Evolutionary conservation across 371 early-diverging fungal species (phyloP), one percentile per base, ranked within the genome.

Genomic region (Lichtheimia ornata): DNA sequence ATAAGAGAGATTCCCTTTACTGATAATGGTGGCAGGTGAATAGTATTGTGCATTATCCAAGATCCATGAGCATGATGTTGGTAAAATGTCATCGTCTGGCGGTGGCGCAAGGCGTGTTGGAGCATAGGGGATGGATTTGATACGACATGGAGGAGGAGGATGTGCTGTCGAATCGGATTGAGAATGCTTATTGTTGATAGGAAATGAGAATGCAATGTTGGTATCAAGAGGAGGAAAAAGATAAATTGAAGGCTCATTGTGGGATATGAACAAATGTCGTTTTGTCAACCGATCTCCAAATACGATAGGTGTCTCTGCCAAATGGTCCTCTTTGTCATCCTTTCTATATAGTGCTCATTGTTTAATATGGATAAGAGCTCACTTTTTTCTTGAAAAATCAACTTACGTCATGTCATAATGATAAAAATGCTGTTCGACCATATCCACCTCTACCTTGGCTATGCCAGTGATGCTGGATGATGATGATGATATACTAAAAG

Each of bases 401-500:
- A 22, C 47, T 18, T 47, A 18, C 47, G 22, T 47, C 22, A 22
- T 47, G 17, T 47, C 47, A 22, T 47, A 47, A 22, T 56, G 66
- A 49, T 74, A 74, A 24, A 74, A 22, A 20, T 69, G 68, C 56
- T 74, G 72, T 63, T 74, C 72, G 7, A 74, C 59, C 15, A 71
- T 65, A 51, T 74, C 72, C 24, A 71, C 65, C 43, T 62, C 41
- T 7, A 74, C 61, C 43, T 61, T 63, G 20, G 61, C 53, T 15
- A 74, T 63, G 13, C 57, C 55, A 12, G 53, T 35, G 14, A 35
- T 22, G 4, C 27, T 20, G 6, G 50, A 59, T 20, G 54, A 13
- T 15, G 35, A 18, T 27, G 54, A 40, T 15, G 54, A 54, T 7
- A 42, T 7, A 18, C 28, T 45, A 6, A 74, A 53, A 11, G 59